phyloP scores from a whole-genome alignment of 371 early-diverging fungal genomes.

The Rhizopus stolonifer region DNA sequence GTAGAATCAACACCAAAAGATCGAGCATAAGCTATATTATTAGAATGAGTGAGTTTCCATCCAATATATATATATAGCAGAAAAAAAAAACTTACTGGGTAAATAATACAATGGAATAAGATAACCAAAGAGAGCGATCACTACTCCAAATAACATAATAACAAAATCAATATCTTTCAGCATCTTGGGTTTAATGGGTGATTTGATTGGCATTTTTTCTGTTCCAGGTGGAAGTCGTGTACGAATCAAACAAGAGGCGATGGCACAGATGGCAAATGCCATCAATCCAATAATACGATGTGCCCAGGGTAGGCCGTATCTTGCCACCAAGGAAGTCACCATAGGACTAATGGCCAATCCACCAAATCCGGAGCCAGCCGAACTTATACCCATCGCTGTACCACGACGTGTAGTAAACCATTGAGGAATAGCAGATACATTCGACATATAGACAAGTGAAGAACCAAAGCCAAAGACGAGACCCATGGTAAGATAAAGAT shows the following conservation, averaged over 20 bases:
- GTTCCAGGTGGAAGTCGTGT: constrained; percentile 31
- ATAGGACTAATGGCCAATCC: constrained; percentile 51
- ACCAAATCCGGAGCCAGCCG: constrained; percentile 77
- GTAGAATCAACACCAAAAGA: constrained; percentile 19
- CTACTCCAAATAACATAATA: constrained; percentile 31
- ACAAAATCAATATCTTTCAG: constrained; percentile 28
- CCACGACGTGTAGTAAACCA: constrained; percentile 58
- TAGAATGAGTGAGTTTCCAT: neutral
- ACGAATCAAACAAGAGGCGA: constrained; percentile 30
- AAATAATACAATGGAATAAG: constrained; percentile 36
- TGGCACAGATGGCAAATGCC: constrained; percentile 32
- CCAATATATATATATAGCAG: no score
- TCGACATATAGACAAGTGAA: constrained; percentile 40
- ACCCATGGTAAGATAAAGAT: constrained; percentile 55
- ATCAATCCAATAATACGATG: constrained; percentile 37
- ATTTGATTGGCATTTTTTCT: constrained; percentile 15
- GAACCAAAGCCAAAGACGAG: constrained; percentile 49
- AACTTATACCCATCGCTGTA: constrained; percentile 67
- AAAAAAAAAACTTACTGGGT: constrained; percentile 13
- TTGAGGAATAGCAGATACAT: constrained; percentile 39
- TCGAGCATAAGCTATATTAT: constrained; percentile 18
- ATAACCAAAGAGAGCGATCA: constrained; percentile 33
- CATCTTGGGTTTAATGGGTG: constrained; percentile 26
- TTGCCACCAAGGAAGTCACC: constrained; percentile 40
- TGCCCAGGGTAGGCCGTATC: constrained; percentile 38